Conservation (phyloP, 2,329 filamentous ascomycete species). For the Colletotrichum sublineola region DNA sequence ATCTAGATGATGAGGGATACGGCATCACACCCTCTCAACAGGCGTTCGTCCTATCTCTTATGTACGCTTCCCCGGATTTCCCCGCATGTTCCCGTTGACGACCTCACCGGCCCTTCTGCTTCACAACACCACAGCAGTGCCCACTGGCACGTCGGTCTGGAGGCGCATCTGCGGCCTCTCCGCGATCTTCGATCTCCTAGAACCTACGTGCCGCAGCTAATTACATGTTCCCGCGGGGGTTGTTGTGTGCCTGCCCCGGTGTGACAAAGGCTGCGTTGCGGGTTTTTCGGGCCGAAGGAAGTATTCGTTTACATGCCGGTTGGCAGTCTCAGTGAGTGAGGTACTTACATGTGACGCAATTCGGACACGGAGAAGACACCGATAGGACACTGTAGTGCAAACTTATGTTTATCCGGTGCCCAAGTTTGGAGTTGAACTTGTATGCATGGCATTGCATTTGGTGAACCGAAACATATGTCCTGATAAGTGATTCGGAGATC, state of each 20-base stretch:
- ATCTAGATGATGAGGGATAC: background rate
- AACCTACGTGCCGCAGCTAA: background rate
- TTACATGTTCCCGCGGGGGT: background rate
- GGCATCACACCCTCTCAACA: conserved; percentile 26
- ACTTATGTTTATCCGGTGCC: background rate
- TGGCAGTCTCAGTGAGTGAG: background rate
- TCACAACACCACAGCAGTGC: background rate
- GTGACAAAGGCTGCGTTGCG: background rate
- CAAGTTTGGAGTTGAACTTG: background rate
- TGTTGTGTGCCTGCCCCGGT: background rate
- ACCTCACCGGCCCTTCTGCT: conserved; percentile 3
- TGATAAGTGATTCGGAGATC: background rate
- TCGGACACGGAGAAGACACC: background rate
- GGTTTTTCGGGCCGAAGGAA: background rate
- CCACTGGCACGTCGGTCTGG: conserved; percentile 1
- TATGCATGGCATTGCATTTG: background rate
- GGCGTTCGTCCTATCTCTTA: conserved; percentile 21
- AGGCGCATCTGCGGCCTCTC: conserved; percentile 13
- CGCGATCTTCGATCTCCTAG: conserved; percentile 2
- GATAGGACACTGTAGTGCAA: background rate
- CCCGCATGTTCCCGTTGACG: background rate
- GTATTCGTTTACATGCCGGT: background rate
- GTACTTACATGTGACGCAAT: no score
- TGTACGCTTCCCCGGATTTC: background rate
- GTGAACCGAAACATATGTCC: background rate